Evolutionary conservation across 1,284 basidiomycete genomes (phyloP).

Genomic region (Ceratobasidium sp.): DNA sequence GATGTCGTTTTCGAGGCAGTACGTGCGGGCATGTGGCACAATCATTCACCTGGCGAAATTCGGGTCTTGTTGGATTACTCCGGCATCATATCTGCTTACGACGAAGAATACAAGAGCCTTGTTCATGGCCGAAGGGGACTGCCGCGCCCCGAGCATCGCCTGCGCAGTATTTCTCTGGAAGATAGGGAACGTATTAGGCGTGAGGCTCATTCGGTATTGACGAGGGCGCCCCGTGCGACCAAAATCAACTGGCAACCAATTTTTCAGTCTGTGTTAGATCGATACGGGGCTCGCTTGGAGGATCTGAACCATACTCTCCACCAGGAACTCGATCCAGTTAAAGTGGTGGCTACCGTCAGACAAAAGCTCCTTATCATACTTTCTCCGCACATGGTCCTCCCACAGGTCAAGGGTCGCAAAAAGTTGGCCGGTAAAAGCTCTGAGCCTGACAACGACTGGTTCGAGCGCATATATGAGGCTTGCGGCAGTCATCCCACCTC

Average conservation of each 20-base stretch:
- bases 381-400: constrained; percentile 49
- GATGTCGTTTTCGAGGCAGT: constrained; percentile 47
- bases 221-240: constrained; percentile 44
- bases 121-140: constrained; percentile 47
- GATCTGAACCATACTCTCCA: constrained; percentile 51
- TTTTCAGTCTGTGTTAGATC: constrained; percentile 53
- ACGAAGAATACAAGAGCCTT: constrained; percentile 52
- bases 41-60: constrained; percentile 53
- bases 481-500: not conserved
- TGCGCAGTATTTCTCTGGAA: constrained; percentile 42
- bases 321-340: constrained; percentile 39
- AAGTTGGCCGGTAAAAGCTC: not conserved
- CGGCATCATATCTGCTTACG: constrained; percentile 57
- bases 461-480: constrained; percentile 6
- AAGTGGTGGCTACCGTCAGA: constrained; percentile 43
- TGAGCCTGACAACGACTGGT: constrained; percentile 10
- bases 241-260: constrained; percentile 57
- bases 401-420: not conserved
- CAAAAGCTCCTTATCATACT: constrained; percentile 52
- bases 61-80: constrained; percentile 54
- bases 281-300: constrained; percentile 56
- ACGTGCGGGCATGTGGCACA: constrained; percentile 54
- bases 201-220: constrained; percentile 46
- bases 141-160: constrained; percentile 52
- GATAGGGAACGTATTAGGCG: constrained; percentile 43